These are phyloP conservation scores for Neonectria punicea DNA, from an alignment of 2,329 filamentous ascomycete species.

Conservation along the genomic window DNA sequence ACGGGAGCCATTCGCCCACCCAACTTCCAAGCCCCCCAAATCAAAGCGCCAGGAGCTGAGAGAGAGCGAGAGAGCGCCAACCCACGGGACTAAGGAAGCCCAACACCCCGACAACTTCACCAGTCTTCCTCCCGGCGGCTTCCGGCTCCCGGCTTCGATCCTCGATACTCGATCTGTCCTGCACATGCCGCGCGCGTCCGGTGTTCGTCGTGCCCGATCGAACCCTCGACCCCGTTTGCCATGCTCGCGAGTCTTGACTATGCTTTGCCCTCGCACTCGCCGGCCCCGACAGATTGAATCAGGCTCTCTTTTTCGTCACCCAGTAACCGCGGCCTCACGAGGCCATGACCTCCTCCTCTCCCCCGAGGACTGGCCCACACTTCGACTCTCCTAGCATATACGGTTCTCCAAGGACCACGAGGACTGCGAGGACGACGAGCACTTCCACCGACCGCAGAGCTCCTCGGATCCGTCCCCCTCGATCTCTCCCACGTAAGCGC, in stretches of 20 bases:
- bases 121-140: not conserved
- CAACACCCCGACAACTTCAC: not conserved
- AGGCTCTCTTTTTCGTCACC: slow-evolving; percentile 8
- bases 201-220: slow-evolving; percentile 31
- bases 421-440: slow-evolving; percentile 30
- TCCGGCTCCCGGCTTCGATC: not conserved
- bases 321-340: slow-evolving; percentile 23
- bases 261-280: slow-evolving; percentile 38
- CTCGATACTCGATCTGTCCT: not conserved
- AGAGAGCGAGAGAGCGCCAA: not conserved
- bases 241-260: slow-evolving; percentile 37
- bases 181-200: slow-evolving; percentile 30
- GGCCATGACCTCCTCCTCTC: slow-evolving; percentile 44
- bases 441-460: slow-evolving; percentile 31
- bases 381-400: slow-evolving; percentile 36
- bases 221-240: slow-evolving; percentile 26
- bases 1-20: not conserved
- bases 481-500: slow-evolving; percentile 43
- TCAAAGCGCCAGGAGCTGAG: not conserved
- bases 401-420: slow-evolving; percentile 34
- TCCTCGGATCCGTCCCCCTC: slow-evolving; percentile 37
- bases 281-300: slow-evolving; percentile 31
- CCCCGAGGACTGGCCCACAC: slow-evolving; percentile 37
- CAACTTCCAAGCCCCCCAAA: not conserved
- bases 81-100: not conserved